Conservation (phyloP, 768 basidiomycete genomes). For the Macrocybe gigantea region DNA sequence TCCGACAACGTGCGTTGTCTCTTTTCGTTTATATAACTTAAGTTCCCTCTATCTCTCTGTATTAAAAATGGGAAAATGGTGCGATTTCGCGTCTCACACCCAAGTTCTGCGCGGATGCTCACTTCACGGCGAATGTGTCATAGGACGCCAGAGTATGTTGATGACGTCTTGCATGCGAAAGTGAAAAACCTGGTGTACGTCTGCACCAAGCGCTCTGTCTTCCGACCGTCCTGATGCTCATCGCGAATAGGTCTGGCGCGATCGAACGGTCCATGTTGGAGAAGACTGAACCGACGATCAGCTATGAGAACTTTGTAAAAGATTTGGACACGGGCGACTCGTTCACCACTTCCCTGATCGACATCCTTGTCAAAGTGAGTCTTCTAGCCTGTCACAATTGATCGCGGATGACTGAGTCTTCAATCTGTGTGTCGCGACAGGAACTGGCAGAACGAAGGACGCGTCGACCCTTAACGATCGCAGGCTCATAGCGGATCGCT, state of each 20-base stretch:
- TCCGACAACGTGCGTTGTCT: neutral
- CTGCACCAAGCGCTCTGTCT: conserved; percentile 1
- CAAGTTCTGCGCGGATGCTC: conserved; percentile 6
- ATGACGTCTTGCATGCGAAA: conserved; percentile 70
- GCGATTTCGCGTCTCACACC: conserved; percentile 13
- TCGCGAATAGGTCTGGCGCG: conserved; percentile 52
- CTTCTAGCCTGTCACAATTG: neutral
- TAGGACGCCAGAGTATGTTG: conserved; percentile 70
- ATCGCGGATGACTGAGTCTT: conserved; percentile 4
- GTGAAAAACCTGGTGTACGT: conserved; percentile 75
- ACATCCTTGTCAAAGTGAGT: conserved; percentile 73
- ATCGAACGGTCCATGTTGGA: conserved; percentile 66
- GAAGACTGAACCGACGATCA: conserved; percentile 56
- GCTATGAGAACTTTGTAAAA: conserved; percentile 70
- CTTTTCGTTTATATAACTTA: conserved; percentile 13
- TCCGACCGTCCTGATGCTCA: conserved; percentile 3
- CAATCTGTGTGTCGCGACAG: conserved; percentile 25
- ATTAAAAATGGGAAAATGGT: conserved; percentile 69
- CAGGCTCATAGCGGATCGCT: conserved; percentile 60
- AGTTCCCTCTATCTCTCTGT: conserved; percentile 15
- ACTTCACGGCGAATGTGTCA: conserved; percentile 10
- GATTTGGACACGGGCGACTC: conserved; percentile 76
- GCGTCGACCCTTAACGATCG: conserved; percentile 49
- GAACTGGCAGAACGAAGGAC: conserved; percentile 72
- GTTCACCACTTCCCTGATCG: conserved; percentile 70